phyloP scores from a whole-genome alignment of 1,284 basidiomycete genomes.

The Moniliella sp. region DNA sequence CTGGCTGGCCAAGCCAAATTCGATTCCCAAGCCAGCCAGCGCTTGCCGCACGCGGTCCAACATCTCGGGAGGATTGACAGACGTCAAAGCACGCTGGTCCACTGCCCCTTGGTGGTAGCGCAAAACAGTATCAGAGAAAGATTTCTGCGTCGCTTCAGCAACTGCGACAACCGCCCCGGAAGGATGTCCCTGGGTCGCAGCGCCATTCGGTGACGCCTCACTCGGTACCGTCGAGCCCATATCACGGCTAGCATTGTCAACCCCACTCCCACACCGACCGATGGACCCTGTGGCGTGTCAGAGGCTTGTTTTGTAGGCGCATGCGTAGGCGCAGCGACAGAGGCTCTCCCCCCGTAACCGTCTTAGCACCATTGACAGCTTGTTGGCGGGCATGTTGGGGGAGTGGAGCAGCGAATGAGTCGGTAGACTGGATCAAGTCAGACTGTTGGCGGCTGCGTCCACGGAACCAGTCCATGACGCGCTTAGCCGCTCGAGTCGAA shows the following conservation, averaged over 20 bases:
- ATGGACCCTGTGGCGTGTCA: too few relatives aligned
- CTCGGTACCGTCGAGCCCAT: background rate
- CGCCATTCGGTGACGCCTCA: too few relatives aligned
- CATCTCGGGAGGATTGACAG: conserved; percentile 59
- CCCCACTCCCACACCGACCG: background rate
- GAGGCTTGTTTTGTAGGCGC: too few relatives aligned
- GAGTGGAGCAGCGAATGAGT: too few relatives aligned
- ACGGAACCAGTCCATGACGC: too few relatives aligned
- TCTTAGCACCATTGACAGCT: too few relatives aligned
- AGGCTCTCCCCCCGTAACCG: too few relatives aligned
- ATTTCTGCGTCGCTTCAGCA: conserved; percentile 5
- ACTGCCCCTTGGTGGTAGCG: conserved; percentile 56
- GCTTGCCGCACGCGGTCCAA: conserved; percentile 62
- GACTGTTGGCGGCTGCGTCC: too few relatives aligned
- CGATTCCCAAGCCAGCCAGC: conserved; percentile 70
- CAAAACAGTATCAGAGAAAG: conserved; percentile 7
- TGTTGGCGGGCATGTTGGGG: too few relatives aligned
- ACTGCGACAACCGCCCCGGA: conserved; percentile 11
- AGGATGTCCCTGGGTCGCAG: conserved; percentile 20
- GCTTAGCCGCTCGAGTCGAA: too few relatives aligned
- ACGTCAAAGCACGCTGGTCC: conserved; percentile 74
- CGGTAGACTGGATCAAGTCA: too few relatives aligned
- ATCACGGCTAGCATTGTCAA: background rate
- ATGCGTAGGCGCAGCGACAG: too few relatives aligned
- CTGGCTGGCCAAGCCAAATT: conserved; percentile 60